Evolutionary conservation across 225 moss, liverwort and hornwort species (phyloP).

Genomic region (Thuidium tamariscinum): DNA sequence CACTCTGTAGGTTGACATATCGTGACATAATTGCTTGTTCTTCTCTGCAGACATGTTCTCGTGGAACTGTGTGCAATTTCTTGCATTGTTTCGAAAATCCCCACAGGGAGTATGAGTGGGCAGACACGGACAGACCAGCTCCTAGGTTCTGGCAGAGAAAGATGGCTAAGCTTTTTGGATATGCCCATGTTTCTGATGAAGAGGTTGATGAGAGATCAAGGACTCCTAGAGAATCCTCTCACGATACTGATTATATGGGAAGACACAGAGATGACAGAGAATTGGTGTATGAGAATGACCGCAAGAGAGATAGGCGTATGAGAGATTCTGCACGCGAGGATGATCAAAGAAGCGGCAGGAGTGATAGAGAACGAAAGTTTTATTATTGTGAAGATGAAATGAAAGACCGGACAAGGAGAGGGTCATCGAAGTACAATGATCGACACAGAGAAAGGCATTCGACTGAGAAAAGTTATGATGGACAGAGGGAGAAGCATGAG

Average conservation of each 20-base stretch:
- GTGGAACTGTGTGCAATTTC: constrained; percentile 91
- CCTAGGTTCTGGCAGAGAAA: constrained; percentile 68
- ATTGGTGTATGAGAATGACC: neutral
- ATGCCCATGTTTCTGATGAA: constrained; percentile 16
- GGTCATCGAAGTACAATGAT: constrained; percentile 7
- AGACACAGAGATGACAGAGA: constrained; percentile 8
- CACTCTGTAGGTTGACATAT: neutral
- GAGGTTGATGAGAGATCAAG: constrained; percentile 22
- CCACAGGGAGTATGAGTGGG: constrained; percentile 86
- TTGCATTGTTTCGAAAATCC: constrained; percentile 95
- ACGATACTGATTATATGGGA: neutral
- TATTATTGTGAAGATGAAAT: neutral
- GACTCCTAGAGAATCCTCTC: neutral
- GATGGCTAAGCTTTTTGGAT: constrained; percentile 64
- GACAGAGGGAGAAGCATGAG: neutral
- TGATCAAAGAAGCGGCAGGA: neutral
- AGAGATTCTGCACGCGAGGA: neutral
- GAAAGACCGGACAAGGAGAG: constrained; percentile 1
- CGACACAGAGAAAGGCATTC: neutral
- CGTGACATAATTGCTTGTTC: neutral
- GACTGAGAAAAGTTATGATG: neutral
- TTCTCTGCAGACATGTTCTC: constrained; percentile 72
- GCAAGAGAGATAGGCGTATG: neutral
- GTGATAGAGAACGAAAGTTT: neutral
- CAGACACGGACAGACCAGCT: constrained; percentile 65